These are phyloP conservation scores for Leccinum subtestaceum DNA, from an alignment of 768 basidiomycete genomes.

Conservation along the genomic window DNA sequence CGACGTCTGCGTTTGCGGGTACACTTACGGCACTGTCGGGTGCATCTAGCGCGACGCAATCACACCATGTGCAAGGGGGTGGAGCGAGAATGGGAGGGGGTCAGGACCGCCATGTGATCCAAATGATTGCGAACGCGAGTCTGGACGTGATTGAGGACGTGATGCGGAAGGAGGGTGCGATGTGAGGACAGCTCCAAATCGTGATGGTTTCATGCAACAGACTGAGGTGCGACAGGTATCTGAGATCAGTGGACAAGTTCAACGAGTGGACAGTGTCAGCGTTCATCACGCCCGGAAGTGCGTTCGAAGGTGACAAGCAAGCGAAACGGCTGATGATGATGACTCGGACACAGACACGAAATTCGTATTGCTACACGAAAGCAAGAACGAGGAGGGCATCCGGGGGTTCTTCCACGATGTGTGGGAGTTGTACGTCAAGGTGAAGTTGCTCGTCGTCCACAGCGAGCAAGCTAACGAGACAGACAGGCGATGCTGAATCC, in stretches of 20 bases:
- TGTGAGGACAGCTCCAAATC: slow-evolving; percentile 50
- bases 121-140: slow-evolving; percentile 98
- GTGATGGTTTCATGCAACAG: slow-evolving; percentile 2
- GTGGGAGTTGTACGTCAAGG: slow-evolving; percentile 98
- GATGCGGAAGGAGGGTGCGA: slow-evolving; percentile 75
- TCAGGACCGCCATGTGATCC: slow-evolving; percentile 90
- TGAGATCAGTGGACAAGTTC: slow-evolving; percentile 94
- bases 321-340: neutral
- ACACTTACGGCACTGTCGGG: slow-evolving; percentile 85
- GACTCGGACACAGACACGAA: slow-evolving; percentile 70
- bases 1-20: slow-evolving; percentile 87
- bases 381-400: slow-evolving; percentile 97
- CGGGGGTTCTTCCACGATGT: slow-evolving; percentile 88
- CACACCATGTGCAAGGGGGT: slow-evolving; percentile 58
- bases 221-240: slow-evolving; percentile 62
- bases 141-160: slow-evolving; percentile 94
- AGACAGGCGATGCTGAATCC: slow-evolving; percentile 84
- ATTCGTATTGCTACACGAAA: slow-evolving; percentile 90
- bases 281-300: slow-evolving; percentile 93
- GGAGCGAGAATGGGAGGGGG: slow-evolving; percentile 71
- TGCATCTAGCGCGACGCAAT: slow-evolving; percentile 71
- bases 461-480: neutral
- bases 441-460: slow-evolving; percentile 31
- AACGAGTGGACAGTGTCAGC: slow-evolving; percentile 99
- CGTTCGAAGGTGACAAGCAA: slow-evolving; percentile 27